Evolutionary conservation across 768 basidiomycete species (phyloP), one percentile per base, ranked within the genome.

Genomic region (Boletus huronensis): DNA sequence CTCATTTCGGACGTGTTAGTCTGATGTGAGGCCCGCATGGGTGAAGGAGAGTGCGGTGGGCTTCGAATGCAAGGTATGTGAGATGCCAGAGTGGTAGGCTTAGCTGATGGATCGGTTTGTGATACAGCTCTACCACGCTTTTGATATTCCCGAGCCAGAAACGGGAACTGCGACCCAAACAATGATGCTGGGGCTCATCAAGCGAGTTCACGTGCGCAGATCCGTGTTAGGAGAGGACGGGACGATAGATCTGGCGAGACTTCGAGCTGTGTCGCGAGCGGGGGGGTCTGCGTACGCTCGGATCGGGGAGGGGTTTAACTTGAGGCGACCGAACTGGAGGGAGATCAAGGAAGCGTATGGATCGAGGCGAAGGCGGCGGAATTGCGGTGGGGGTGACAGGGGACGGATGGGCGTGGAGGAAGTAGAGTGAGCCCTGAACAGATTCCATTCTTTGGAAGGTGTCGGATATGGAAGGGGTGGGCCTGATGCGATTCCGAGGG

Each of bases 51-150:
- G 83, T 64, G 77, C 80, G 14, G 74, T 84, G 31, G 76, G 77
- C 50, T 71, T 86, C 59, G 85, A 85, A 72, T 85, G 85, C 72
- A 76, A 80, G 74, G 82, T 82, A 63, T 38, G 74, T 38, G 71
- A 76, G 62, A 63, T 40, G 42, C 28, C 17, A 16, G 16, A 36
- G 36, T 53, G 51, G 35, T 38, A 14, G 11, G 23, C 8, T 28
- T 16, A 34, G 48, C 40, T 57, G 41, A 64, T 70, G 53, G 16
- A 47, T 50, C 56, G 74, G 52, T 50, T 44, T 42, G 36, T 48
- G 57, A 61, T 48, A 52, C 52, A 83, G 82, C 69, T 83, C 36
- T 78, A 79, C 65, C 74, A 78, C 59, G 73, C 68, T 48, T 72
- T 80, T 53, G 80, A 84, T 54, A 78, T 84, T 43, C 61, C 65